Percentiles rank a stretch among this genome's conserved stretches.
phyloP scores from a whole-genome alignment of 371 early-diverging fungal species.

The Rhizopus stolonifer region DNA sequence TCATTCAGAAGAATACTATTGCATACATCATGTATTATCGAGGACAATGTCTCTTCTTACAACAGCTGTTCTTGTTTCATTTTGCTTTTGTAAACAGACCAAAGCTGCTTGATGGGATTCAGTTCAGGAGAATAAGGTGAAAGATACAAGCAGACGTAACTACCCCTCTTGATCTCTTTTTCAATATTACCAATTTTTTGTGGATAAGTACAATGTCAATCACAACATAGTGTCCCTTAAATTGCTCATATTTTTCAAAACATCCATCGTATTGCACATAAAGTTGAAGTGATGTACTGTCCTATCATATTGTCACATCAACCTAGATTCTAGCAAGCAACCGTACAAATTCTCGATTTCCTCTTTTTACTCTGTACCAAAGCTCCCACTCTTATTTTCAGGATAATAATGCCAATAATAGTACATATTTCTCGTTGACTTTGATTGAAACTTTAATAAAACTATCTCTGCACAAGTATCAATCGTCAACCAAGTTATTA shows the following conservation, averaged over 20 bases:
- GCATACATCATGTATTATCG: conserved; percentile 6
- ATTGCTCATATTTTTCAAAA: conserved; percentile 6
- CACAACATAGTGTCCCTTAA: conserved; percentile 7
- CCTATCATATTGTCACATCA: background rate
- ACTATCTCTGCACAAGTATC: conserved; percentile 5
- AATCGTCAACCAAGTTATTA: background rate
- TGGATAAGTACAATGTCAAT: conserved; percentile 3
- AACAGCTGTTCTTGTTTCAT: conserved; percentile 13
- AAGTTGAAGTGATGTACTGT: conserved; percentile 1
- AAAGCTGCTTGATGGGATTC: conserved; percentile 1
- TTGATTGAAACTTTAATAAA: conserved; percentile 3
- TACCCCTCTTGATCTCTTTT: conserved; percentile 1
- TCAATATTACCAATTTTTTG: background rate
- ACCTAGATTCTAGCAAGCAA: background rate
- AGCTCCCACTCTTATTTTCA: background rate
- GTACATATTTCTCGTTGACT: background rate
- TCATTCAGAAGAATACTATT: conserved; percentile 13
- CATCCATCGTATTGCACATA: conserved; percentile 2
- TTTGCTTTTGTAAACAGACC: conserved; percentile 7
- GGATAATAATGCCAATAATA: background rate
- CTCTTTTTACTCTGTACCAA: background rate
- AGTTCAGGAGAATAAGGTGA: conserved; percentile 4
- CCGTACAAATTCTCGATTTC: background rate
- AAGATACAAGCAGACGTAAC: background rate
- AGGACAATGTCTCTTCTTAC: conserved; percentile 8